Evolutionary conservation across 1,284 basidiomycete genomes (phyloP).

Genomic region (Agroathelia rolfsii): DNA sequence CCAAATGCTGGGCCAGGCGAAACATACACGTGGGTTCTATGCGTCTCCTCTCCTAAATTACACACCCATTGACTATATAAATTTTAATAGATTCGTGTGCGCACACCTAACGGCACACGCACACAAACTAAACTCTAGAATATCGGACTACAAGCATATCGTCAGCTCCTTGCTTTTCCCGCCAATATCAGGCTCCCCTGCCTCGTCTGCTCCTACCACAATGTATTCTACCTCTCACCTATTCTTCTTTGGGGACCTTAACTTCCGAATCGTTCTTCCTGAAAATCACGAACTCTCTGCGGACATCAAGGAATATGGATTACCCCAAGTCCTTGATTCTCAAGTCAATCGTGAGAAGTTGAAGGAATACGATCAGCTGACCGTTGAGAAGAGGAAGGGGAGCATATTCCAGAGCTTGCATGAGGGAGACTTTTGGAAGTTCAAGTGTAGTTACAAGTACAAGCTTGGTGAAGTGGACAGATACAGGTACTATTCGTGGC

Average conservation of each 20-base stretch:
- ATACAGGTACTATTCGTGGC: constrained; percentile 74
- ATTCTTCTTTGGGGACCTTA: constrained; percentile 84
- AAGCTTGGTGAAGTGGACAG: constrained; percentile 67
- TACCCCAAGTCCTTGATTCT: constrained; percentile 34
- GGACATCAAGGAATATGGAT: constrained; percentile 19
- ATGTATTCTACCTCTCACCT: constrained; percentile 77
- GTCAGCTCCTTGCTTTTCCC: constrained; percentile 77
- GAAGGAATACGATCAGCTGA: constrained; percentile 73
- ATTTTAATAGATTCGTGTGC: constrained; percentile 69
- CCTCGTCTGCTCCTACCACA: constrained; percentile 37
- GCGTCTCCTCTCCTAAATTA: constrained; percentile 6
- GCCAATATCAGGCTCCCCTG: constrained; percentile 34
- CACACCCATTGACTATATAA: constrained; percentile 9
- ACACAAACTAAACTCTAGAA: constrained; percentile 58
- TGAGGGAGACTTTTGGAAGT: constrained; percentile 79
- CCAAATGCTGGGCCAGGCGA: constrained; percentile 54
- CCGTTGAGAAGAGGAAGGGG: constrained; percentile 50
- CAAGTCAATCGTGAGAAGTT: constrained; percentile 53
- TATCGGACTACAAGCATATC: constrained; percentile 78
- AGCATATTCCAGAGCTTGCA: constrained; percentile 62
- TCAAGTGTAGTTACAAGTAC: constrained; percentile 88
- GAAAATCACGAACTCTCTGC: constrained; percentile 33
- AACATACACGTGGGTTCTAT: constrained; percentile 64
- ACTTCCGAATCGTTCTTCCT: constrained; percentile 71
- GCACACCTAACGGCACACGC: constrained; percentile 88